Evolutionary conservation across 768 basidiomycete species (phyloP), one percentile per base, ranked within the genome.

Genomic region (Antrodiella citrinella): DNA sequence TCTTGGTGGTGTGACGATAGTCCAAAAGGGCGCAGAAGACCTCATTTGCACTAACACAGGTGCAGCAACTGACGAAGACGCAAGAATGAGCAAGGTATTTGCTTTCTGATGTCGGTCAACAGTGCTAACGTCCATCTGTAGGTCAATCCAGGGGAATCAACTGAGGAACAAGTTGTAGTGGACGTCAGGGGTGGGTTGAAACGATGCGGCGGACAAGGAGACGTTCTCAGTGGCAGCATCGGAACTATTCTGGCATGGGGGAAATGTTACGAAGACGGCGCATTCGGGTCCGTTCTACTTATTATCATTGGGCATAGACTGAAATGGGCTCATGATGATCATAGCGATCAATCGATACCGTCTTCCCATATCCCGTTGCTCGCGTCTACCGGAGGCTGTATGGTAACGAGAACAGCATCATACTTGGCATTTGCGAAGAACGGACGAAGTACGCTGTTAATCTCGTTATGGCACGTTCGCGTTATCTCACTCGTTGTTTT

Each of bases 181-280:
- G 82, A 86, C 54, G 68, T 74, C 0, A 69, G 78, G 48, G 96
- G 96, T 1, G 93, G 95, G 1, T 57, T 90, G 58, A 95, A 95
- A 69, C 72, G 96, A 49, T 94, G 91, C 59, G 95, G 96, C 11
- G 96, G 96, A 1, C 96, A 98, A 64, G 96, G 96, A 0, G 96
- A 99, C 67, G 82, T 99, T 30, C 65, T 98, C 49, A 87, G 85
- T 58, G 96, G 96, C 11, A 74, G 77, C 41, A 85, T 92, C 9
- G 96, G 93, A 0, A 80, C 91, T 1, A 80, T 96, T 64, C 72
- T 98, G 57, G 94, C 94, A 3, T 99, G 96, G 95, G 91, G 88
- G 3, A 88, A 86, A 64, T 91, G 89, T 59, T 98, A 89, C 63
- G 91, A 94, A 60, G 80, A 81, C 41, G 88, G 92, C 13, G 78